Evolutionary conservation across 2,329 filamentous ascomycete species (phyloP), one percentile per base, ranked within the genome.

Genomic region (Epichloe elymi): DNA sequence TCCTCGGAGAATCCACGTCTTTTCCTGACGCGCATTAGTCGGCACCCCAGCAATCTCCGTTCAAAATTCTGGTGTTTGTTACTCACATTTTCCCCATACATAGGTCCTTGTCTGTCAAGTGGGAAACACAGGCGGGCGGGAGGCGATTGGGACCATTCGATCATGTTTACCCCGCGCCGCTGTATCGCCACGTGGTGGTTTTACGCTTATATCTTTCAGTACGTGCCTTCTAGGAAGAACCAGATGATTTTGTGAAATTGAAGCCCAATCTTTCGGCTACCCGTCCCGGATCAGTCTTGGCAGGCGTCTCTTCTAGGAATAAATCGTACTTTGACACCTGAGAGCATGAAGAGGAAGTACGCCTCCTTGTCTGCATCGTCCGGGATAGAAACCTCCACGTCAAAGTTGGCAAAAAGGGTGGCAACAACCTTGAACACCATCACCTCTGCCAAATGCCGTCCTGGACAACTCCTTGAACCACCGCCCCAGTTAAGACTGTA

Each of bases 271-370:
- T 23, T 23, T 23, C 46, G 17, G 46, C 46, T 48, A 33, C 46
- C 19, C 14, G 36, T 23, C 23, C 17, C 30, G 3, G 7, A 15
- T 45, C 3, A 23, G 35, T 20, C 7, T 35, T n/a, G 14, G 30
- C 12, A 40, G 2, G 2, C 5, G 3, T 36, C 15, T 19, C 8
- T 3, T 14, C 43, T 37, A 15, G 47, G 14, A 26, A 52, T 56
- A 37, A 77, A 76, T 0, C 64, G 61, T 1, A 59, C 72, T 54
- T 61, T 71, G 3, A 72, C 69, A 0, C 73, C 74, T 0, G 70
- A 73, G 56, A 76, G 54, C 69, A 78, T 75, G 1, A 73, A 74
- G 60, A 79, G 61, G 51, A 78, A 79, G 50, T 77, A 78, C 8
- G 70, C 70, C 2, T 63, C 65, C 42, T 68, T 67, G 1, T 69